Conservation (phyloP, 768 basidiomycete genomes). For the Xerocomus spinulosus region DNA sequence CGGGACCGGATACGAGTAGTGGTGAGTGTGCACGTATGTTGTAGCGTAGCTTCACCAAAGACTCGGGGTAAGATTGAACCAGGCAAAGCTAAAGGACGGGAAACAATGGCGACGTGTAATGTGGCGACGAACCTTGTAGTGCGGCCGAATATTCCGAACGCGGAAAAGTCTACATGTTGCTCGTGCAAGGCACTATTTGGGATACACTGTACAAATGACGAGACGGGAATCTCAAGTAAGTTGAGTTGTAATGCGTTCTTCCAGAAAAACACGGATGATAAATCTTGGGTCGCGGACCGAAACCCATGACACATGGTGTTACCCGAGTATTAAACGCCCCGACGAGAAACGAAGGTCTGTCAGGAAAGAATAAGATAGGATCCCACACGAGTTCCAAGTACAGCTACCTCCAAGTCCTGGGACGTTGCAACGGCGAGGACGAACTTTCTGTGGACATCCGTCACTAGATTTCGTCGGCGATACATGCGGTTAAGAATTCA, state of each 20-base stretch:
- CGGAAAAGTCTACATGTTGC: not conserved
- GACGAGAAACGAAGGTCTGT: conserved; percentile 29
- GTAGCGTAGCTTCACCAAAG: too few species aligned
- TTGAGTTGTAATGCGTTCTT: not conserved
- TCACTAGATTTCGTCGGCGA: conserved; percentile 47
- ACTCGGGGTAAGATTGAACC: not conserved
- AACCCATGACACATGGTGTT: conserved; percentile 3
- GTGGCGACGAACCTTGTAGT: not conserved
- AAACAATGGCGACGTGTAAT: too few species aligned
- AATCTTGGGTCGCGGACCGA: too few species aligned
- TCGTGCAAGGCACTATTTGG: not conserved
- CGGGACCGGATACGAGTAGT: too few species aligned
- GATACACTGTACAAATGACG: not conserved
- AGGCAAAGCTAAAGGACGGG: too few species aligned
- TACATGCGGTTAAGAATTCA: not conserved
- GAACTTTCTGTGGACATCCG: conserved; percentile 76
- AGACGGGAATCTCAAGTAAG: not conserved
- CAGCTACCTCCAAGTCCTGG: conserved; percentile 58
- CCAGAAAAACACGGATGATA: too few species aligned
- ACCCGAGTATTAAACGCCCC: conserved; percentile 18
- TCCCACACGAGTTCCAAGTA: not conserved
- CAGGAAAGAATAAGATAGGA: not conserved
- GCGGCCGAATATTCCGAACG: not conserved
- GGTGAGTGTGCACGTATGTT: too few species aligned
- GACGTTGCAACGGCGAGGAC: conserved; percentile 76